These are phyloP conservation scores for Flueggea neowawraea DNA, from an alignment of 441 rosid genomes.

Conservation along the genomic window DNA sequence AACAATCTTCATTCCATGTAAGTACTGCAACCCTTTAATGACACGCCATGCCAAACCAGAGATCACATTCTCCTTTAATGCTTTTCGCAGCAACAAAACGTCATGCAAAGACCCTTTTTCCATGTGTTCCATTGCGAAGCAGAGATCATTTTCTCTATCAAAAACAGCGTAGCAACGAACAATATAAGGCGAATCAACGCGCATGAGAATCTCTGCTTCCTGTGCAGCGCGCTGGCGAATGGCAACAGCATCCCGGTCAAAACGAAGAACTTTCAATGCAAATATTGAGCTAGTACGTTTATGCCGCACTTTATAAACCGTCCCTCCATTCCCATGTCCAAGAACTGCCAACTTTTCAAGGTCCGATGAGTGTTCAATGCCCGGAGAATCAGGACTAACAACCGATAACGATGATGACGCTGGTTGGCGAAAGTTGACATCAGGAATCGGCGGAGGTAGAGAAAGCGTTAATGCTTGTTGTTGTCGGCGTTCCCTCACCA, in stretches of 20 bases:
- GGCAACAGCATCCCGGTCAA: slow-evolving; percentile 17
- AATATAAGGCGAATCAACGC: slow-evolving; percentile 42
- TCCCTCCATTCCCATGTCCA: slow-evolving; percentile 58
- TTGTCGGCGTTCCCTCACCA: slow-evolving; percentile 48
- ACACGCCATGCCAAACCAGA: slow-evolving; percentile 39
- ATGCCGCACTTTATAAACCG: slow-evolving; percentile 57
- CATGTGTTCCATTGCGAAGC: slow-evolving; percentile 71
- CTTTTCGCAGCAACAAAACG: slow-evolving; percentile 17
- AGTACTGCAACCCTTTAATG: slow-evolving; percentile 70
- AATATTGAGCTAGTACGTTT: slow-evolving; percentile 25
- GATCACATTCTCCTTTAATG: slow-evolving; percentile 31
- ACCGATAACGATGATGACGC: slow-evolving; percentile 13
- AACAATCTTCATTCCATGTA: slow-evolving; percentile 77
- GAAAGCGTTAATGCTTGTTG: slow-evolving; percentile 48
- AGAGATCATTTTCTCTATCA: slow-evolving; percentile 25
- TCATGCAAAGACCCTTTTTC: slow-evolving; percentile 52
- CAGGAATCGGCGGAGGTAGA: slow-evolving; percentile 22
- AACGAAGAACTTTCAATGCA: slow-evolving; percentile 47
- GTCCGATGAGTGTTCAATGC: slow-evolving; percentile 35
- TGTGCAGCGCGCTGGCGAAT: slow-evolving; percentile 26
- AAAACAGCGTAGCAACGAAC: slow-evolving; percentile 50
- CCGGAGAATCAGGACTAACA: slow-evolving; percentile 34
- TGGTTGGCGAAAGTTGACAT: not conserved
- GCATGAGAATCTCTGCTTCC: slow-evolving; percentile 56
- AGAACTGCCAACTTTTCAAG: slow-evolving; percentile 47